These are phyloP conservation scores for Eutrema japonicum DNA, from an alignment of 345 rosid species.

Conservation along the genomic window DNA sequence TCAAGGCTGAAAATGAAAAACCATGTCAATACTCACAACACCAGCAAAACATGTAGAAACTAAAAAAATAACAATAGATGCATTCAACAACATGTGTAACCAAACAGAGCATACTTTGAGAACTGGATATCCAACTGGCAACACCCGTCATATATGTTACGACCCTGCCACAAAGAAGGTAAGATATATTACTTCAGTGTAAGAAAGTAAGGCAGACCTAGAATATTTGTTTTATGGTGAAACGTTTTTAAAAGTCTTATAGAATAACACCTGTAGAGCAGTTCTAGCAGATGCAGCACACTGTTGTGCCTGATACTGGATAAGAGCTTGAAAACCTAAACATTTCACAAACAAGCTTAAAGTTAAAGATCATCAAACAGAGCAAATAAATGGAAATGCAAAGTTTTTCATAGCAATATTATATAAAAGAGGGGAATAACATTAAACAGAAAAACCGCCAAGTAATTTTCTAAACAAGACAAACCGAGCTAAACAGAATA, in stretches of 20 bases:
- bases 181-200: neutral
- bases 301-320: conserved; percentile 80
- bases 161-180: conserved; percentile 61
- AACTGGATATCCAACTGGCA: conserved; percentile 98
- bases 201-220: neutral
- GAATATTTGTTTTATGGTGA: neutral
- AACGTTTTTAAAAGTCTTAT: neutral
- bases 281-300: conserved; percentile 82
- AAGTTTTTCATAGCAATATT: neutral
- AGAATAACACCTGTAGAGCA: conserved; percentile 73
- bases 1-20: conserved; percentile 68
- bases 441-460: conserved; percentile 2
- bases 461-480: conserved; percentile 17
- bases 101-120: conserved; percentile 70
- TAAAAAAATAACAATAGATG: conserved; percentile 5
- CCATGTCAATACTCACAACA: conserved; percentile 22
- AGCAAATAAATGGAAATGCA: neutral
- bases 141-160: conserved; percentile 97
- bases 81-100: conserved; percentile 17
- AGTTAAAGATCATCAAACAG: conserved; percentile 16
- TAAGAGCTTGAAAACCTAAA: conserved; percentile 96
- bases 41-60: conserved; percentile 2
- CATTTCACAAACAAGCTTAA: conserved; percentile 23
- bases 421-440: conserved; percentile 7
- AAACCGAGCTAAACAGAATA: conserved; percentile 39